phyloP scores from a whole-genome alignment of 176 grass and related monocot species.

The Pontederia crassipes region DNA sequence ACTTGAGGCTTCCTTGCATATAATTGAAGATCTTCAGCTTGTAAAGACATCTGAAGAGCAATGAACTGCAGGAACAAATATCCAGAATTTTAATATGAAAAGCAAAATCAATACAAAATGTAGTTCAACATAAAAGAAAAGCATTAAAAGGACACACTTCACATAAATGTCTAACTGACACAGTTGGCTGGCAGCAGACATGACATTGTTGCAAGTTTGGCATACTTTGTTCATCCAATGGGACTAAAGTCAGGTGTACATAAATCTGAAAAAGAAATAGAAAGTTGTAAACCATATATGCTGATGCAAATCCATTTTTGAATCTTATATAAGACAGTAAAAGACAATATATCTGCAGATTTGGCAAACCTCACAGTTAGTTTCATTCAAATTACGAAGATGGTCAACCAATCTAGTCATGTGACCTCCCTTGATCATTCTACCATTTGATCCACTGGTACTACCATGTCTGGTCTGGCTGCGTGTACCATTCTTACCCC shows the following conservation, averaged over 20 bases:
- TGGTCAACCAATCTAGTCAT: conserved; percentile 54
- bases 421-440: conserved; percentile 32
- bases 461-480: conserved; percentile 56
- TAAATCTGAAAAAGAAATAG: conserved; percentile 32
- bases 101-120: too few relatives aligned
- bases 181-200: conserved; percentile 44
- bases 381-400: conserved; percentile 36
- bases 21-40: conserved; percentile 54
- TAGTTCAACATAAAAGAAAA: neutral
- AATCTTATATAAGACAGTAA: neutral
- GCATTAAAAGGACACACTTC: conserved; percentile 31
- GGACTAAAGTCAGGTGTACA: conserved; percentile 37
- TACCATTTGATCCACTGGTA: conserved; percentile 41
- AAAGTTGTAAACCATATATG: too few relatives aligned
- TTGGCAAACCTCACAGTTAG: conserved; percentile 39
- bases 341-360: neutral
- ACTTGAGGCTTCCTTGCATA: conserved; percentile 37
- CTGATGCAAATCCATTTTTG: neutral
- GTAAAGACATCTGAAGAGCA: conserved; percentile 35
- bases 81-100: neutral
- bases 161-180: conserved; percentile 36
- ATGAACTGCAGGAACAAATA: conserved; percentile 36
- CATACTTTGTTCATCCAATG: conserved; percentile 30
- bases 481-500: conserved; percentile 62
- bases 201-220: conserved; percentile 41